Base-by-base conservation (phyloP, 164 flowering plant species). In the Kalanchoe fedtschenkoi region DNA sequence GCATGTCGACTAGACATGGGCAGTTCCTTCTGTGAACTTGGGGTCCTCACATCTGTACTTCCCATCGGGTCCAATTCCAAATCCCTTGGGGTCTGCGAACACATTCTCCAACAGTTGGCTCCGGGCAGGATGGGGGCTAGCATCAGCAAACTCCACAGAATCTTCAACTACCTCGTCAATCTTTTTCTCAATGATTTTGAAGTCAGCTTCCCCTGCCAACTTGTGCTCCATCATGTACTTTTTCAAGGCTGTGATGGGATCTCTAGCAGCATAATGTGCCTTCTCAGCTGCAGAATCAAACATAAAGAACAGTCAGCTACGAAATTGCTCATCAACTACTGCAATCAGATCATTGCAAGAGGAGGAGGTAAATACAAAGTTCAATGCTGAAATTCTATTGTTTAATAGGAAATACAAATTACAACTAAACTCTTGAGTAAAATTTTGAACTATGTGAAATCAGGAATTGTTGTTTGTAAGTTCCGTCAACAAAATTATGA, bases 1-100 rank as follows among this genome's bases (percentile, higher is more conserved):
- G 51, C 22, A 11, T 44, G 62, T 66, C 34, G 32, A 21, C 73
- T 79, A 91, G 74, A 91, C 95, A 32, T 84, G 92, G 56, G 96
- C 97, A 53, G 96, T 91, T 69, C 97, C 97, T 73, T 85, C 74
- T 16, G 98, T 89, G 73, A 89, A 87, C 54, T 86, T 85, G 33
- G 98, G 96, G 73, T 91, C 96, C 72, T 89, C 96, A 22, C 98
- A 89, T 66, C 98, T 80, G 76, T 87, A 89, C 58, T 73, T 74
- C 1, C 96, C 96, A 74, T 92, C 95, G 30, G 95, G 95, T 34
- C 84, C 87, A 56, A 85, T 85, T 35, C 85, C 87, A 65, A 85
- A 85, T 53, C 90, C 90, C 66, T 77, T 80, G 0, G 90, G 83
- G 60, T 85, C 87, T 22, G 87, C 85, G 65, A 85, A 85, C 21